A percentile compares a stretch with the other conserved stretches of the same genome.
These are phyloP conservation scores for Arthrobotrys megalospora DNA, from an alignment of 2,329 filamentous ascomycete species.

Conservation along the genomic window DNA sequence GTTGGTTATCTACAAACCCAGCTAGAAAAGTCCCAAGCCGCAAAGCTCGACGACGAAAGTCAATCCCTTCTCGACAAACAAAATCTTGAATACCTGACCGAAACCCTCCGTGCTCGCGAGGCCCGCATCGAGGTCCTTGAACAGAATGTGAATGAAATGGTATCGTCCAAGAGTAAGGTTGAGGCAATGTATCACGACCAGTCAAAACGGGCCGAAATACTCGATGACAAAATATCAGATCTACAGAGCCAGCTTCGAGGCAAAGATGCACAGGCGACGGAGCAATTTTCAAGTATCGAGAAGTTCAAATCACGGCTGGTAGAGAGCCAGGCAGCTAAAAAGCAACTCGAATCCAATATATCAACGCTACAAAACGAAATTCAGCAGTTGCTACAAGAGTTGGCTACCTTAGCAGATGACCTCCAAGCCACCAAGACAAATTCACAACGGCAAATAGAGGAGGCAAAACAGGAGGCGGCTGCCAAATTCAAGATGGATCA, in stretches of 20 bases:
- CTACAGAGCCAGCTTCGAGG: constrained; percentile 63
- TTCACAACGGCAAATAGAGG: constrained; percentile 48
- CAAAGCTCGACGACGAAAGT: constrained; percentile 8
- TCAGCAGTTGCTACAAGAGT: constrained; percentile 41
- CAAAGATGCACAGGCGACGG: constrained; percentile 61
- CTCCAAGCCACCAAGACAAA: constrained; percentile 47
- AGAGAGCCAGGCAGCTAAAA: constrained; percentile 24
- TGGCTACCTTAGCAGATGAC: constrained; percentile 27
- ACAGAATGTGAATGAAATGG: constrained; percentile 3
- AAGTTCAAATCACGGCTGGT: constrained; percentile 26
- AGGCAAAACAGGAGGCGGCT: constrained; percentile 60
- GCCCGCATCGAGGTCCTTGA: constrained; percentile 21
- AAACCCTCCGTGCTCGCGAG: constrained; percentile 24
- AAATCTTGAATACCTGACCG: constrained; percentile 27
- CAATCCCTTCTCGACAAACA: constrained; percentile 3
- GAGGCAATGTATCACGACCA: constrained; percentile 8
- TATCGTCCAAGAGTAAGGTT: constrained; percentile 1
- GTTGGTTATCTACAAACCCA: constrained; percentile 29
- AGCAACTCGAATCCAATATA: constrained; percentile 7
- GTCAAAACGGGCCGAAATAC: constrained; percentile 14
- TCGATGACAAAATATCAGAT: constrained; percentile 62
- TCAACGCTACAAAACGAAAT: constrained; percentile 65
- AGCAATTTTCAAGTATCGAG: constrained; percentile 1
- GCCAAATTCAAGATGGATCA: constrained; percentile 67
- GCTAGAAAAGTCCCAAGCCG: constrained; percentile 24